A percentile compares a stretch with the other conserved stretches of the same genome.
These are phyloP conservation scores for Phaeoacremonium minimum DNA, from an alignment of 2,329 filamentous ascomycete genomes.

Conservation along the genomic window DNA sequence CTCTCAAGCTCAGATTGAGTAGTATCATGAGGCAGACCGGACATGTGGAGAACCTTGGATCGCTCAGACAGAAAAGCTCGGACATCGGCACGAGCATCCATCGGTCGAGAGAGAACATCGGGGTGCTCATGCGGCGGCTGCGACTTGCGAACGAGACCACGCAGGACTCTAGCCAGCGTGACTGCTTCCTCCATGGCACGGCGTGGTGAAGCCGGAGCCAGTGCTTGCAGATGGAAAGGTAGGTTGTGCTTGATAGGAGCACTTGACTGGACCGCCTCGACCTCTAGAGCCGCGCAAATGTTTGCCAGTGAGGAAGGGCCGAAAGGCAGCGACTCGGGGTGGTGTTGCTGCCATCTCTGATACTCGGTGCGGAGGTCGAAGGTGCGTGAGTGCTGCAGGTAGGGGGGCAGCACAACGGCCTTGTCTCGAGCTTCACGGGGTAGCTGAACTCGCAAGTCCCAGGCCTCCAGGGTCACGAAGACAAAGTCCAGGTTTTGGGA, in stretches of 20 bases:
- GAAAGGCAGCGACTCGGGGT: slow-evolving; percentile 95
- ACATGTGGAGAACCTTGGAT: slow-evolving; percentile 98
- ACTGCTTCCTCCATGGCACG: slow-evolving; percentile 97
- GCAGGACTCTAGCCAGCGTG: slow-evolving; percentile 86
- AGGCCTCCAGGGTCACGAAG: slow-evolving; percentile 96
- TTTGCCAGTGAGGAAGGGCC: slow-evolving; percentile 93
- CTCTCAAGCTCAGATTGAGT: slow-evolving; percentile 98
- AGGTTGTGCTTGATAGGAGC: slow-evolving; percentile 98
- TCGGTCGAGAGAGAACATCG: slow-evolving; percentile 88
- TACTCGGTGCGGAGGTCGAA: slow-evolving; percentile 98
- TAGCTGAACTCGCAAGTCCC: slow-evolving; percentile 96
- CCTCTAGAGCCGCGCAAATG: slow-evolving; percentile 96
- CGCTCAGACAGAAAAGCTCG: slow-evolving; percentile 92
- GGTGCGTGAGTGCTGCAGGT: slow-evolving; percentile 94
- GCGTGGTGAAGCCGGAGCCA: slow-evolving; percentile 90
- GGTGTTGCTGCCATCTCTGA: slow-evolving; percentile 96
- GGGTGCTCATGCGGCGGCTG: slow-evolving; percentile 91
- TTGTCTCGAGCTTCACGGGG: slow-evolving; percentile 97
- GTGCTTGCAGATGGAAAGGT: slow-evolving; percentile 92
- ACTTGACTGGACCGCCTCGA: slow-evolving; percentile 95
- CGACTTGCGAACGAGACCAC: slow-evolving; percentile 91
- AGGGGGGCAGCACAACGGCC: slow-evolving; percentile 91
- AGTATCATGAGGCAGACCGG: slow-evolving; percentile 92
- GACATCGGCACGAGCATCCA: slow-evolving; percentile 95
- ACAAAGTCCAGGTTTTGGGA: slow-evolving; percentile 94